phyloP scores from a whole-genome alignment of 1,284 basidiomycete species.

The Lentinula novae-zelandiae region DNA sequence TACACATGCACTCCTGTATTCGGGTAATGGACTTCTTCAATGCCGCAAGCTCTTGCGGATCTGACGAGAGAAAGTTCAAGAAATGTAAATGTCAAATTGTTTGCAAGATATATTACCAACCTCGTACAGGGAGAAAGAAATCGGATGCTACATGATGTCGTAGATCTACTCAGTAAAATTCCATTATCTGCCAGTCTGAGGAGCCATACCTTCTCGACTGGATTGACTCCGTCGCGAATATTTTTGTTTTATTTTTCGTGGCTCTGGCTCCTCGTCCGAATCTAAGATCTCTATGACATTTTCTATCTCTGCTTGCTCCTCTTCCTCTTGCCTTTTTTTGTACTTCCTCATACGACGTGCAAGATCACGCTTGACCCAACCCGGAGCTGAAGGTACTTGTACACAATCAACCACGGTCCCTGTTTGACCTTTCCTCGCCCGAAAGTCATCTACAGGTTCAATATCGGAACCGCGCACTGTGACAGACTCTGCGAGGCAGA shows the following conservation, averaged over 20 bases:
- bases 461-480: background rate
- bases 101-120: constrained; percentile 2
- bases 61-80: constrained; percentile 23
- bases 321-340: background rate
- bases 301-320: background rate
- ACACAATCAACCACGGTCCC: constrained; percentile 11
- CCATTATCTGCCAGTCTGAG: background rate
- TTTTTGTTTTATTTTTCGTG: background rate
- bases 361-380: constrained; percentile 21
- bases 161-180: constrained; percentile 1
- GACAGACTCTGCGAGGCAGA: background rate
- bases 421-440: background rate
- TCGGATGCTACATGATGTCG: background rate
- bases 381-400: constrained; percentile 21
- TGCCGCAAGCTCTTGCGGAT: constrained; percentile 35
- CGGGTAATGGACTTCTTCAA: constrained; percentile 41
- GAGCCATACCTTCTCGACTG: constrained; percentile 9
- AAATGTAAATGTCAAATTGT: constrained; percentile 1
- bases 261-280: background rate
- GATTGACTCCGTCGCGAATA: background rate
- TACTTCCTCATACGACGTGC: background rate
- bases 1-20: constrained; percentile 42
- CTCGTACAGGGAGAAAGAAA: background rate
- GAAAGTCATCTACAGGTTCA: background rate
- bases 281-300: background rate